phyloP scores from a whole-genome alignment of 2,329 filamentous ascomycete species.

The Madurella fahalii region DNA sequence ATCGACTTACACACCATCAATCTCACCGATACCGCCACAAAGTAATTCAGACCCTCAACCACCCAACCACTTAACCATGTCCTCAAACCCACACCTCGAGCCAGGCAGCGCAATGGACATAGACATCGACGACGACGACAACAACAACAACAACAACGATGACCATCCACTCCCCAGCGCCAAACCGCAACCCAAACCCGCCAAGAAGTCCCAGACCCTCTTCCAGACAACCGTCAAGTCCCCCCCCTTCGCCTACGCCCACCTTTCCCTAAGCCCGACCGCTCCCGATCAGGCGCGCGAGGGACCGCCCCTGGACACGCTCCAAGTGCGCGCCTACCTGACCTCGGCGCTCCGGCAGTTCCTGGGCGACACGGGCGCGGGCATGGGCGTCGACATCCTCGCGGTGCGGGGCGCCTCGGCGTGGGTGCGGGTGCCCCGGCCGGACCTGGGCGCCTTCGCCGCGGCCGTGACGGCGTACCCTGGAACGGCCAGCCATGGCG shows the following conservation, averaged over 20 bases:
- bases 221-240: slow-evolving; percentile 48
- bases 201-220: slow-evolving; percentile 43
- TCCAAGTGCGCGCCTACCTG: slow-evolving; percentile 61
- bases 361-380: slow-evolving; percentile 63
- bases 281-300: background rate
- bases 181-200: slow-evolving; percentile 16
- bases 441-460: slow-evolving; percentile 57
- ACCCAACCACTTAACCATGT: background rate
- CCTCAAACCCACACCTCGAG: background rate
- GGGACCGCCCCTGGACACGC: slow-evolving; percentile 48
- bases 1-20: no score
- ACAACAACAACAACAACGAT: slow-evolving; percentile 1
- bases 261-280: slow-evolving; percentile 35
- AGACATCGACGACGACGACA: slow-evolving; percentile 6
- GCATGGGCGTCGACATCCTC: slow-evolving; percentile 67
- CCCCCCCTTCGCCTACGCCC: slow-evolving; percentile 54
- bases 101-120: slow-evolving; percentile 14
- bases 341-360: slow-evolving; percentile 62
- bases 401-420: slow-evolving; percentile 44
- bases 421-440: slow-evolving; percentile 63
- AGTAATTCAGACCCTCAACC: no score
- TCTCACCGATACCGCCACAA: no score
- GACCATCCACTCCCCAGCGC: background rate
- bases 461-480: slow-evolving; percentile 63
- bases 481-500: slow-evolving; percentile 29